phyloP scores from a whole-genome alignment of 2,329 filamentous ascomycete genomes.

The Epichloe bromicola region DNA sequence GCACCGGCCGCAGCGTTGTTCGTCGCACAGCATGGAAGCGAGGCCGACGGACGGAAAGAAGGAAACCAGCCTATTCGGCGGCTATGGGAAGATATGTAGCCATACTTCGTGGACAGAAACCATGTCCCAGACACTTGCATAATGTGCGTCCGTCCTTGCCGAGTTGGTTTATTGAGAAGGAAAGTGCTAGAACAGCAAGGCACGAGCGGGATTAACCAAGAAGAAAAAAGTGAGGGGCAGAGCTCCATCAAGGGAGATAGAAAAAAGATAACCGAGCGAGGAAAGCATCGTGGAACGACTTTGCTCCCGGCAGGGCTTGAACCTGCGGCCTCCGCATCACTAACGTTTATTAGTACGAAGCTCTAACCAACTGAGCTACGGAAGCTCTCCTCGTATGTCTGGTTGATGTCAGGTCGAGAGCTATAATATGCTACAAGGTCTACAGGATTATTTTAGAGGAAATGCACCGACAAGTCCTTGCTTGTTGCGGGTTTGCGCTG shows the following conservation, averaged over 20 bases:
- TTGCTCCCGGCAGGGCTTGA: constrained; percentile 9
- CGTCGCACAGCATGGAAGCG: no score
- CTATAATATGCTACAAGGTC: background rate
- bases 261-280: background rate
- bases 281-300: constrained; percentile 7
- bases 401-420: accelerated
- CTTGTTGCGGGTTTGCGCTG: no score
- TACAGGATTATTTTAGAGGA: accelerated
- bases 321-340: constrained; percentile 7
- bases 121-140: no score
- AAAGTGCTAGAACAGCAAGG: no score
- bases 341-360: no score
- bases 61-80: no score
- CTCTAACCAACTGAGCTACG: no score
- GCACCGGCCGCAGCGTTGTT: background rate
- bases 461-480: no score
- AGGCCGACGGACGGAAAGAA: no score
- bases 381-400: constrained; percentile 1
- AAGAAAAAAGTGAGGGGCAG: background rate
- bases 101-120: no score
- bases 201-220: background rate
- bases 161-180: no score
- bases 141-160: no score
- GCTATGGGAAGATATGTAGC: background rate
- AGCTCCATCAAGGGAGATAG: background rate